Percentiles rank a stretch among this genome's conserved stretches.
phyloP scores from a whole-genome alignment of 2,329 filamentous ascomycete genomes.

The Coniochaeta ligniaria region DNA sequence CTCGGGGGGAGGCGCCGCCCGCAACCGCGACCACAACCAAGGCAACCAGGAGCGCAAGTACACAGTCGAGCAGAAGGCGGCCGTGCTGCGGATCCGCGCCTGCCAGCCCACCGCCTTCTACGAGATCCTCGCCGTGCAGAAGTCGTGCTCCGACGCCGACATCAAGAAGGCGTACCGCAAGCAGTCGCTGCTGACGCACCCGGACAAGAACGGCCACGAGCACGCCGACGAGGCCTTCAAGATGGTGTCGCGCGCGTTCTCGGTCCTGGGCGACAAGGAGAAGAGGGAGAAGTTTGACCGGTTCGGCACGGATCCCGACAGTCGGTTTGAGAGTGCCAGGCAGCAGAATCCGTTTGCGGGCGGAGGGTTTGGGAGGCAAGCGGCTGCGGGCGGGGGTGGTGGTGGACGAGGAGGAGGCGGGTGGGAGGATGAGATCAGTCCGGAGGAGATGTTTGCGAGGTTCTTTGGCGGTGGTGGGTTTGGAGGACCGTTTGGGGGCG shows the following conservation, averaged over 20 bases:
- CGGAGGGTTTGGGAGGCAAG: constrained; percentile 37
- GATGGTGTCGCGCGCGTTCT: constrained; percentile 91
- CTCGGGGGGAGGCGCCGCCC: constrained; percentile 28
- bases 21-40: constrained; percentile 63
- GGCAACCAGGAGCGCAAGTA: constrained; percentile 70
- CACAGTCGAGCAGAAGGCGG: constrained; percentile 85
- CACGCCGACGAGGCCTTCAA: constrained; percentile 98
- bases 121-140: constrained; percentile 73
- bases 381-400: constrained; percentile 24
- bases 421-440: constrained; percentile 89
- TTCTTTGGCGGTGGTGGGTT: constrained; percentile 84
- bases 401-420: constrained; percentile 27
- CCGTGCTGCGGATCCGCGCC: constrained; percentile 79
- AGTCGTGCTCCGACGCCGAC: constrained; percentile 67
- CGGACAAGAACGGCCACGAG: constrained; percentile 96
- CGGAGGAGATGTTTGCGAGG: constrained; percentile 92
- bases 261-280: constrained; percentile 85
- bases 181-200: constrained; percentile 87
- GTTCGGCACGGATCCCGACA: constrained; percentile 89
- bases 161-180: constrained; percentile 99
- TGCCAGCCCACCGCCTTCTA: constrained; percentile 88
- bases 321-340: constrained; percentile 63
- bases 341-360: constrained; percentile 57
- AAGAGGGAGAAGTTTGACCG: constrained; percentile 86
- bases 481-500: constrained; percentile 47